Percentiles rank a stretch among this genome's conserved stretches.
Evolutionary conservation across 345 rosid species (phyloP).

Genomic region (Brassica nigra): DNA sequence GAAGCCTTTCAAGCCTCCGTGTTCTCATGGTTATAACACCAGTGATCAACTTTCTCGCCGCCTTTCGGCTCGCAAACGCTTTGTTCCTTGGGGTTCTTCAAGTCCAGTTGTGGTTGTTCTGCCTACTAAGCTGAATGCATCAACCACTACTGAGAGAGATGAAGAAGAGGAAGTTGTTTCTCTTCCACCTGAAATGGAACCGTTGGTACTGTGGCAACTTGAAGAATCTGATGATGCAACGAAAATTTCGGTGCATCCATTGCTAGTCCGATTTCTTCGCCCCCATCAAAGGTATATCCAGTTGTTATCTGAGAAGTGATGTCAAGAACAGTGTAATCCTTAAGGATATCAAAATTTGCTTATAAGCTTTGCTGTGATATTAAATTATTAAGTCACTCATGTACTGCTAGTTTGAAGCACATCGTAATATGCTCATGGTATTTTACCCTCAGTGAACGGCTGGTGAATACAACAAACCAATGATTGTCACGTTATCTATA

Average conservation of each 20-base stretch:
- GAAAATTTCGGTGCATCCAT: slow-evolving; percentile 72
- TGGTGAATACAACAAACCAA: background rate
- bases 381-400: background rate
- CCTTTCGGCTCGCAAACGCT: slow-evolving; percentile 82
- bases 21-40: slow-evolving; percentile 56
- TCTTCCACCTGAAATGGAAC: slow-evolving; percentile 83
- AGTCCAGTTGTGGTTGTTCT: slow-evolving; percentile 59
- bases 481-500: slow-evolving; percentile 6
- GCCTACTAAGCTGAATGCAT: slow-evolving; percentile 41
- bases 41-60: slow-evolving; percentile 74
- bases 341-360: slow-evolving; percentile 10
- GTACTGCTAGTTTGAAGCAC: background rate
- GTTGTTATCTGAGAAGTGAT: slow-evolving; percentile 20
- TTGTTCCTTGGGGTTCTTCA: slow-evolving; percentile 93
- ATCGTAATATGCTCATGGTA: slow-evolving; percentile 4
- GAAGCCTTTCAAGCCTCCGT: slow-evolving; percentile 94
- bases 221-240: slow-evolving; percentile 53
- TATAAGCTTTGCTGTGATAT: background rate
- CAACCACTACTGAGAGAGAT: slow-evolving; percentile 37
- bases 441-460: background rate
- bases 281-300: slow-evolving; percentile 90
- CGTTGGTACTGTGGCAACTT: slow-evolving; percentile 83
- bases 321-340: background rate
- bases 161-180: slow-evolving; percentile 59
- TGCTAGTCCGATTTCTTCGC: slow-evolving; percentile 91